A percentile compares a stretch with the other conserved stretches of the same genome.
Evolutionary conservation across 2,329 filamentous ascomycete genomes (phyloP).

Genomic region (Cladophialophora psammophila): DNA sequence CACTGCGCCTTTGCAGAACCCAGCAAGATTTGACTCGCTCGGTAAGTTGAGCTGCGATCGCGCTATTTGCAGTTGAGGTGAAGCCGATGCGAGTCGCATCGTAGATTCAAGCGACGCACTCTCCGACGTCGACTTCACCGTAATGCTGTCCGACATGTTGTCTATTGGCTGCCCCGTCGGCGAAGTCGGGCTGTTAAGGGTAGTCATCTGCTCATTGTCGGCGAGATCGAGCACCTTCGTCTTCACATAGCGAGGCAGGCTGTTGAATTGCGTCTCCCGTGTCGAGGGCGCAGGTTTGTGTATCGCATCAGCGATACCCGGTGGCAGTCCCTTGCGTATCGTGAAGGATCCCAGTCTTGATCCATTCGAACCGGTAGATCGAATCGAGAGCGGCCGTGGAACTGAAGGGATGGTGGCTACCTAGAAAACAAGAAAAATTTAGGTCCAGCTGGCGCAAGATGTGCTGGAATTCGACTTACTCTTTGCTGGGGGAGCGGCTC

Average conservation of each 20-base stretch:
- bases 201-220: conserved; percentile 1
- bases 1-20: conserved; percentile 50
- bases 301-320: conserved; percentile 32
- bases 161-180: conserved; percentile 15
- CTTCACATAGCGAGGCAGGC: conserved; percentile 33
- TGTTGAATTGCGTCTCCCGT: conserved; percentile 18
- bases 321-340: conserved; percentile 30
- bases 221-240: conserved; percentile 15
- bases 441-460: background rate
- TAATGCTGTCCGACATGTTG: conserved; percentile 16
- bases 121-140: conserved; percentile 6
- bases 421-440: conserved; percentile 12
- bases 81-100: conserved; percentile 17
- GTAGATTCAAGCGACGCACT: conserved; percentile 26
- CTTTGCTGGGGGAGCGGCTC: conserved; percentile 15
- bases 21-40: conserved; percentile 46
- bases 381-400: conserved; percentile 33
- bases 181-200: conserved; percentile 14
- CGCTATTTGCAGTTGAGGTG: conserved; percentile 23
- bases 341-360: conserved; percentile 28
- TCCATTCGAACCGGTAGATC: conserved; percentile 29
- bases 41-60: conserved; percentile 42
- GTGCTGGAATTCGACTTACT: background rate
- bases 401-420: conserved; percentile 12
- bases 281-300: conserved; percentile 23